phyloP scores from a whole-genome alignment of 208 protist species.

The Blastocrithidia nonstop region DNA sequence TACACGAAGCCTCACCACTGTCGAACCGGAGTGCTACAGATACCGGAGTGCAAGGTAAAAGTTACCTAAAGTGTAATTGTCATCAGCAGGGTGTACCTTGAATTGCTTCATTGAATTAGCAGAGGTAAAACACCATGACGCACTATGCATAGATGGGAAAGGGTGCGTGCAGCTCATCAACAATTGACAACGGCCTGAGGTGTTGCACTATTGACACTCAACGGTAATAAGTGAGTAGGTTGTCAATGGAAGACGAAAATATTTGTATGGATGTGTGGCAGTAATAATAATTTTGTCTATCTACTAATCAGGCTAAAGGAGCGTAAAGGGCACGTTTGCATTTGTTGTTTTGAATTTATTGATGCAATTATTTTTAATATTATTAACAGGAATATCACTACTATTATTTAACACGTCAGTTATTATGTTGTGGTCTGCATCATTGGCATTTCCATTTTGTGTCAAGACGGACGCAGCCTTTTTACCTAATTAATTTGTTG shows the following conservation, averaged over 20 bases:
- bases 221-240: slow-evolving; percentile 39
- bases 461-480: no score
- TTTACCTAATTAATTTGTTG: no score
- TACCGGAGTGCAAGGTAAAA: no score
- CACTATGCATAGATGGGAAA: slow-evolving; percentile 47
- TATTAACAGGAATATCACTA: no score
- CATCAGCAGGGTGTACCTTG: slow-evolving; percentile 60
- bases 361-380: no score
- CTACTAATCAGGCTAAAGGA: slow-evolving; percentile 1
- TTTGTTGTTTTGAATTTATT: no score
- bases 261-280: slow-evolving; percentile 28
- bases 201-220: slow-evolving; percentile 69
- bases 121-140: slow-evolving; percentile 60
- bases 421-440: no score
- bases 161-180: slow-evolving; percentile 46
- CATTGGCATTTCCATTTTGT: no score
- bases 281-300: slow-evolving; percentile 9
- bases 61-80: slow-evolving; percentile 7
- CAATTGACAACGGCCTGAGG: slow-evolving; percentile 47
- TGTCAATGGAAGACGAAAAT: slow-evolving; percentile 34
- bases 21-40: no score
- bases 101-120: slow-evolving; percentile 57
- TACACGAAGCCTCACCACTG: no score
- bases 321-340: no score
- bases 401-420: no score